phyloP scores from a whole-genome alignment of 106 monocot species.

The Acorus calamus region DNA sequence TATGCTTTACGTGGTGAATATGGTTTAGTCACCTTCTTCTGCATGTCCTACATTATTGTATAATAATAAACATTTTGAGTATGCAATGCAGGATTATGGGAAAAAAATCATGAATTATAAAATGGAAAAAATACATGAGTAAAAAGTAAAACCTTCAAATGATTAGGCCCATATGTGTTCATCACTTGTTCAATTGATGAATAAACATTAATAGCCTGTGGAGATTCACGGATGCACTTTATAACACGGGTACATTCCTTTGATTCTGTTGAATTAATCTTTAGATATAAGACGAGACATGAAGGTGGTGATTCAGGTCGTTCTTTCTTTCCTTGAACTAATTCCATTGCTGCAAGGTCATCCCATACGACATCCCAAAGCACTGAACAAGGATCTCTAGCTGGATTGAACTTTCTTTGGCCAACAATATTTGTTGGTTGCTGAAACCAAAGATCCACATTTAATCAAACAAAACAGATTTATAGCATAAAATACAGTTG shows the following conservation, averaged over 20 bases:
- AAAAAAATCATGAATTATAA: not conserved
- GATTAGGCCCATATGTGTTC: conserved; percentile 64
- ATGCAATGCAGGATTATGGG: not conserved
- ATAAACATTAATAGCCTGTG: conserved; percentile 52
- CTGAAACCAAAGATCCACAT: conserved; percentile 23
- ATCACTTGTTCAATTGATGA: conserved; percentile 57
- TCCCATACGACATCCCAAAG: conserved; percentile 82
- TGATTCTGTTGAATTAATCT: conserved; percentile 33
- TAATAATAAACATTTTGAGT: not conserved
- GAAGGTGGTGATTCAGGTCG: conserved; percentile 54
- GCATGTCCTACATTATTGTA: conserved; percentile 20
- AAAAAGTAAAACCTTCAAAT: conserved; percentile 33
- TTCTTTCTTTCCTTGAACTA: conserved; percentile 67
- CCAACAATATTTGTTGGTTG: conserved; percentile 58
- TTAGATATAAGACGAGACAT: conserved; percentile 58
- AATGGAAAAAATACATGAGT: conserved; percentile 1
- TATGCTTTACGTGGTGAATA: conserved; percentile 36
- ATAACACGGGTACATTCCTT: conserved; percentile 55
- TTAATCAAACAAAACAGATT: too few relatives aligned
- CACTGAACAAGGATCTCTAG: conserved; percentile 85
- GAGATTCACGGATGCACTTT: conserved; percentile 51
- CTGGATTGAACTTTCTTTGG: conserved; percentile 86
- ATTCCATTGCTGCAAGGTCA: conserved; percentile 71
- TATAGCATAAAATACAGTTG: too few relatives aligned
- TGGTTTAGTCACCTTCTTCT: conserved; percentile 61